Percentiles rank a stretch among this genome's conserved stretches.
Evolutionary conservation across 2,329 filamentous ascomycete species (phyloP).

Genomic region (Xylariaceae sp.): DNA sequence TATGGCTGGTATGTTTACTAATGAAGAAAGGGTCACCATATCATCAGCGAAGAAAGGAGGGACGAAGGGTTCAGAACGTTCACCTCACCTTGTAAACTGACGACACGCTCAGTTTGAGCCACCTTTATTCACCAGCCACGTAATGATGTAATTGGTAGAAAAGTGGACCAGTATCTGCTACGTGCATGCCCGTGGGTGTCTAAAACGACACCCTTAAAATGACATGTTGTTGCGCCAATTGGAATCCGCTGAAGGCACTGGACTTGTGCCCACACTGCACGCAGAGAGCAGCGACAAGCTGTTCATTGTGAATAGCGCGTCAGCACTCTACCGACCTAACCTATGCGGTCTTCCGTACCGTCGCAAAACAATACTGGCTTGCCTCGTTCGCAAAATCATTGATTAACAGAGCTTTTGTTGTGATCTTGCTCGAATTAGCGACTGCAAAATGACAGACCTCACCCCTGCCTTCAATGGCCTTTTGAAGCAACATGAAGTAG

Average conservation of each 20-base stretch:
- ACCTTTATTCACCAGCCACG: no score
- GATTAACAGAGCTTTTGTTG: not conserved
- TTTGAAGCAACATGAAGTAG: conserved; percentile 54
- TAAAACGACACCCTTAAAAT: not conserved
- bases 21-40: no score
- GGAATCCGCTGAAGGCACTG: not conserved
- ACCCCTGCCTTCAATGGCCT: conserved; percentile 65
- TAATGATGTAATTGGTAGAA: no score
- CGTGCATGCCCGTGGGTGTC: not conserved
- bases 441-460: conserved; percentile 51
- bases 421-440: not conserved
- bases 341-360: not conserved
- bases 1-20: not conserved
- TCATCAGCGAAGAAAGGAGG: no score
- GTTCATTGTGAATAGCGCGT: not conserved
- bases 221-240: conserved; percentile 15
- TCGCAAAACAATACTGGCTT: not conserved
- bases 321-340: not conserved
- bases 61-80: no score
- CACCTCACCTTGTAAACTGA: no score
- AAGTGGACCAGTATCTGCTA: no score
- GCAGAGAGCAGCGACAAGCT: not conserved
- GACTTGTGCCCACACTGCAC: not conserved
- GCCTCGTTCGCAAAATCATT: not conserved
- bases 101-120: no score